Conservation (phyloP, 2,329 filamentous ascomycete genomes). For the Fusarium sp. region DNA sequence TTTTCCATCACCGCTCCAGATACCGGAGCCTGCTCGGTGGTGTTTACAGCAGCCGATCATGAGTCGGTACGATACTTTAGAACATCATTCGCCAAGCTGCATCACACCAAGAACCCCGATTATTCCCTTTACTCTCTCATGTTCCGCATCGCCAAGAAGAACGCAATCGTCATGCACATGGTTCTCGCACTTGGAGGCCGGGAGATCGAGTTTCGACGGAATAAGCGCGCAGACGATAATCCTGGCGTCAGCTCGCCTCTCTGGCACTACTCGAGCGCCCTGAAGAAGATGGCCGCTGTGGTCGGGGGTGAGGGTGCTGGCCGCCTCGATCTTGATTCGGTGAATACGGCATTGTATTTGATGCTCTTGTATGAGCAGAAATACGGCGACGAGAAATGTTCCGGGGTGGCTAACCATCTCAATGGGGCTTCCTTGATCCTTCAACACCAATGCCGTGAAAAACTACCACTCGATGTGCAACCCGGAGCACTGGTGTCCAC, state of each 20-base stretch:
- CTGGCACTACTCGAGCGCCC: slow-evolving; percentile 52
- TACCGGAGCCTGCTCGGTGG: slow-evolving; percentile 40
- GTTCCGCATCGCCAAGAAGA: slow-evolving; percentile 51
- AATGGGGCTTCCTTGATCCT: slow-evolving; percentile 52
- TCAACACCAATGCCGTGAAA: slow-evolving; percentile 44
- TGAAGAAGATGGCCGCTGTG: slow-evolving; percentile 52
- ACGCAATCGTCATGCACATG: slow-evolving; percentile 57
- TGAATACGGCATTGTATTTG: slow-evolving; percentile 53
- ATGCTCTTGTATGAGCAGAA: slow-evolving; percentile 58
- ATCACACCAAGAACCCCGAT: slow-evolving; percentile 30
- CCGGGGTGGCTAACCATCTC: slow-evolving; percentile 52
- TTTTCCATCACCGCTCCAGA: slow-evolving; percentile 8
- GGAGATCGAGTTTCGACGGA: slow-evolving; percentile 50
- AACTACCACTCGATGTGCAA: slow-evolving; percentile 7
- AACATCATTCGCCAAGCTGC: slow-evolving; percentile 52
- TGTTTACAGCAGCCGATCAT: slow-evolving; percentile 51
- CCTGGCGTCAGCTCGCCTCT: slow-evolving; percentile 36
- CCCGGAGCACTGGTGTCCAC: background rate
- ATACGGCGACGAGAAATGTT: slow-evolving; percentile 53
- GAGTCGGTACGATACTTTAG: slow-evolving; percentile 56
- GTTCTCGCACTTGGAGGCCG: slow-evolving; percentile 52
- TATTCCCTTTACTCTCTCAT: slow-evolving; percentile 43
- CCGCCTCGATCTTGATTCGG: slow-evolving; percentile 49
- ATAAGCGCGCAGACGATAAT: slow-evolving; percentile 13
- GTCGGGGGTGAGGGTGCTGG: slow-evolving; percentile 41